These are phyloP conservation scores for Adansonia gregorii DNA, from an alignment of 441 rosid genomes.

Conservation along the genomic window DNA sequence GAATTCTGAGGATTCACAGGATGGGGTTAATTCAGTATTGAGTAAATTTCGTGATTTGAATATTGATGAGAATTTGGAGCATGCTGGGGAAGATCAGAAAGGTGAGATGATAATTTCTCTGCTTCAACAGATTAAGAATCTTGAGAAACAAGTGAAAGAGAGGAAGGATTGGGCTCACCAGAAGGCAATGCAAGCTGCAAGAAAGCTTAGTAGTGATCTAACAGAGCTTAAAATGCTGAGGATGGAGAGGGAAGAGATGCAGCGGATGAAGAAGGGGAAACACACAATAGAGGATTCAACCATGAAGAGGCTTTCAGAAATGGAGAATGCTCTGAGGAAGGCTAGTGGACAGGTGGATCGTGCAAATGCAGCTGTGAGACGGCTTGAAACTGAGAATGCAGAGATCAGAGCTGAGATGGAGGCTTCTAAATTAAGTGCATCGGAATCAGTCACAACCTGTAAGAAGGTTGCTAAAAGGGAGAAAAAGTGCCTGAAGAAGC, in stretches of 20 bases:
- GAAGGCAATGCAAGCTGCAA: conserved; percentile 97
- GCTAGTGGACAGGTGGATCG: conserved; percentile 79
- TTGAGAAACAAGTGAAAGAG: conserved; percentile 76
- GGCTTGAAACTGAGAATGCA: conserved; percentile 83
- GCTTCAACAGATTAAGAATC: conserved; percentile 70
- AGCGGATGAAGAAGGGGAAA: conserved; percentile 77
- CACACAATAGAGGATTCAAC: conserved; percentile 80
- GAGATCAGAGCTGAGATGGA: conserved; percentile 92
- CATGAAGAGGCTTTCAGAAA: conserved; percentile 70
- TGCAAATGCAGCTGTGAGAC: conserved; percentile 71
- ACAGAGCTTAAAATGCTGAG: conserved; percentile 82
- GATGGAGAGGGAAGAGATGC: conserved; percentile 83
- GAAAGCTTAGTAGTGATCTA: conserved; percentile 78
- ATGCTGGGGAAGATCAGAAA: conserved; percentile 61
- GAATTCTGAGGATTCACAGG: conserved; percentile 56
- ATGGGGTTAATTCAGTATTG: conserved; percentile 59
- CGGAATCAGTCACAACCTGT: conserved; percentile 75
- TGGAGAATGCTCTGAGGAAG: conserved; percentile 87
- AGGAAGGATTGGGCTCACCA: conserved; percentile 95
- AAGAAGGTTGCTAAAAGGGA: conserved; percentile 83
- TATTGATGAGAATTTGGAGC: conserved; percentile 72
- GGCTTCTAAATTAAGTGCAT: conserved; percentile 88
- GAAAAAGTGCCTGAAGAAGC: conserved; percentile 78
- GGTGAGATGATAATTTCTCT: conserved; percentile 71
- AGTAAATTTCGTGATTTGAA: conserved; percentile 73